Base-by-base conservation (phyloP, 179 eudicot species). In the Drosera spatulata region DNA sequence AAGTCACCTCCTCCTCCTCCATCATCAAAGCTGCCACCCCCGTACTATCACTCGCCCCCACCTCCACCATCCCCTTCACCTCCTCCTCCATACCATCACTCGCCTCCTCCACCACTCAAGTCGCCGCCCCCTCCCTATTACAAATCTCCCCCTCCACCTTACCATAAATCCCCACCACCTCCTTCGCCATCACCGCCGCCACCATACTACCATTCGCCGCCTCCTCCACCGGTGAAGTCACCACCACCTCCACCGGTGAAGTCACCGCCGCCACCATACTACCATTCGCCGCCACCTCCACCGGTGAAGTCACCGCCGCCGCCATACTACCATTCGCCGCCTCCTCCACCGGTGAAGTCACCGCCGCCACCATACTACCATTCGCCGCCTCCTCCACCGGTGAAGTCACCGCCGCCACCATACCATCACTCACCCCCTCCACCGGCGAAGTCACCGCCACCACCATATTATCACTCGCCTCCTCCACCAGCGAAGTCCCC, bases 381-480 rank as follows among this genome's bases (percentile, higher is more conserved):
- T 3, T 47, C 62, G 2, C 60, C 60, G 0, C 46, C 47, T 4
- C 60, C 60, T 1, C 53, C 62, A 2, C 51, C 52, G 2, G 52
- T 39, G 0, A 8, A n/a, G 15, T 52, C 62, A 4, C 62, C 62
- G 1, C 62, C 39, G 0, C 43, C 43, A 12, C 48, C 47, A 10
- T 1, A 13, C n/a, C n/a, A 48, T 39, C 33, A 60, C 7, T 37
- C 37, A 0, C 39, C 56, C 0, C 37, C 56, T 6, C 50, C 62
- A 2, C 53, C 62, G 0, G 1, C 1, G 56, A n/a, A 60, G 44
- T 60, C 54, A 10, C 44, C 43, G 0, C 33, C 63, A 5, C 63
- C 63, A 37, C 63, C 63, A 2, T 59, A 59, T 39, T 11, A 46
- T 49, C 45, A 59, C 50, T 7, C 10, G 41, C 48, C 63, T 2